Percentiles rank a stretch among this genome's conserved stretches.
Conservation (phyloP, 352 stramenopile species). For the Phytophthora citricola region DNA sequence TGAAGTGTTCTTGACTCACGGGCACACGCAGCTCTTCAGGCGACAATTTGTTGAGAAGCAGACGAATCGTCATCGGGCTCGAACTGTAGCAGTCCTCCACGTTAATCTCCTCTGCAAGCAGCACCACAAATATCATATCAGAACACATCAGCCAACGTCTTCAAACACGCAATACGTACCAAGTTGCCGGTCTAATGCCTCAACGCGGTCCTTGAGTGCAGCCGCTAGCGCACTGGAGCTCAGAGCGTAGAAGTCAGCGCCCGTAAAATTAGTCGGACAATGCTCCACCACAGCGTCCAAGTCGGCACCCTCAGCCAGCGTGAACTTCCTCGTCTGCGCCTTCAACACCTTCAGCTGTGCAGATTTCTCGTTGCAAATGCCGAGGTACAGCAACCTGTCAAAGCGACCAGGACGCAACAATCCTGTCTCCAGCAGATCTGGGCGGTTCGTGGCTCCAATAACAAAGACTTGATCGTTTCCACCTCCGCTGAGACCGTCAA, state of each 20-base stretch:
- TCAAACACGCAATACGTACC: slow-evolving; percentile 40
- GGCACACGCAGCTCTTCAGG: slow-evolving; percentile 68
- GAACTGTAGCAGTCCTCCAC: slow-evolving; percentile 84
- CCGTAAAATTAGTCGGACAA: slow-evolving; percentile 81
- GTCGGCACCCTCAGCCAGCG: slow-evolving; percentile 62
- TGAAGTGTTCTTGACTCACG: slow-evolving; percentile 67
- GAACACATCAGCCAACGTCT: slow-evolving; percentile 12
- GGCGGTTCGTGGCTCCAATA: slow-evolving; percentile 97
- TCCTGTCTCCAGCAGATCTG: slow-evolving; percentile 95
- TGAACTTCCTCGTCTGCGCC: slow-evolving; percentile 85
- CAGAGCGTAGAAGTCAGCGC: slow-evolving; percentile 86
- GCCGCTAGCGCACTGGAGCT: slow-evolving; percentile 77
- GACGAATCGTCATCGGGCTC: slow-evolving; percentile 69
- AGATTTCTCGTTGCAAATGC: slow-evolving; percentile 77
- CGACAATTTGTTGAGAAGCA: slow-evolving; percentile 68
- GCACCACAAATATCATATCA: slow-evolving; percentile 18
- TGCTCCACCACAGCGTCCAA: slow-evolving; percentile 64
- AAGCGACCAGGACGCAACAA: slow-evolving; percentile 94
- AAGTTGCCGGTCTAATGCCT: slow-evolving; percentile 66
- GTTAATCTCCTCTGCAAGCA: slow-evolving; percentile 63
- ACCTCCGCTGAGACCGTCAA: slow-evolving; percentile 89
- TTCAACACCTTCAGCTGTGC: slow-evolving; percentile 87
- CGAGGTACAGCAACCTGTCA: slow-evolving; percentile 82
- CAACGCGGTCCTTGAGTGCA: slow-evolving; percentile 83
- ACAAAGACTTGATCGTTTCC: slow-evolving; percentile 93